phyloP scores from a whole-genome alignment of 2,329 filamentous ascomycete species.

The Calonectria pseudoreteaudii region DNA sequence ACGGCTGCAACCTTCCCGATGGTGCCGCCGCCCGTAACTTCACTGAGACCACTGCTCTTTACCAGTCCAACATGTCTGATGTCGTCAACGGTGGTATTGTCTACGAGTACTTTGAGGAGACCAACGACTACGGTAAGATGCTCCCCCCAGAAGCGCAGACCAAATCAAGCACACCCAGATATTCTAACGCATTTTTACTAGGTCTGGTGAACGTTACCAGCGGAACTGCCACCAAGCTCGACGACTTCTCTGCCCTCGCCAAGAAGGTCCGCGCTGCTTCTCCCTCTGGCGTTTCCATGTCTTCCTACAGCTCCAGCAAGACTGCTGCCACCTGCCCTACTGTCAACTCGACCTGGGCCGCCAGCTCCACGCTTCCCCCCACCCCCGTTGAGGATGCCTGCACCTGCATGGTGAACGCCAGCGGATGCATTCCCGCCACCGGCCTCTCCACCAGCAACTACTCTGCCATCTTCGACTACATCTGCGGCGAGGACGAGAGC shows the following conservation, averaged over 20 bases:
- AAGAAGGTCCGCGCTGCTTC: slow-evolving; percentile 75
- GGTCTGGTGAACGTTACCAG: slow-evolving; percentile 72
- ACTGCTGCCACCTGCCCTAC: slow-evolving; percentile 78
- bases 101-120: slow-evolving; percentile 97
- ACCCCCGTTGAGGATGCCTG: slow-evolving; percentile 83
- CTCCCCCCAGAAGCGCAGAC: too few relatives aligned
- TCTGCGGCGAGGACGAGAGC: slow-evolving; percentile 70
- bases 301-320: slow-evolving; percentile 79
- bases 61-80: slow-evolving; percentile 80
- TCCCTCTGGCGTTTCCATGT: slow-evolving; percentile 74
- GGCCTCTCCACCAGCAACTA: slow-evolving; percentile 69
- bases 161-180: neutral
- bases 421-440: slow-evolving; percentile 76
- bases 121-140: slow-evolving; percentile 81
- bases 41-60: slow-evolving; percentile 86
- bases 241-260: slow-evolving; percentile 81
- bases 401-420: slow-evolving; percentile 82
- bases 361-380: slow-evolving; percentile 78
- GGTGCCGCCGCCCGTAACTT: slow-evolving; percentile 79
- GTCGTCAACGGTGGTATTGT: slow-evolving; percentile 97
- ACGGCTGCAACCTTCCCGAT: slow-evolving; percentile 84
- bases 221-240: slow-evolving; percentile 71
- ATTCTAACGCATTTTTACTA: neutral
- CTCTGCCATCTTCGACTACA: slow-evolving; percentile 78
- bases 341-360: slow-evolving; percentile 73